Evolutionary conservation across 1,284 basidiomycete species (phyloP).

Genomic region (Flammula alnicola): DNA sequence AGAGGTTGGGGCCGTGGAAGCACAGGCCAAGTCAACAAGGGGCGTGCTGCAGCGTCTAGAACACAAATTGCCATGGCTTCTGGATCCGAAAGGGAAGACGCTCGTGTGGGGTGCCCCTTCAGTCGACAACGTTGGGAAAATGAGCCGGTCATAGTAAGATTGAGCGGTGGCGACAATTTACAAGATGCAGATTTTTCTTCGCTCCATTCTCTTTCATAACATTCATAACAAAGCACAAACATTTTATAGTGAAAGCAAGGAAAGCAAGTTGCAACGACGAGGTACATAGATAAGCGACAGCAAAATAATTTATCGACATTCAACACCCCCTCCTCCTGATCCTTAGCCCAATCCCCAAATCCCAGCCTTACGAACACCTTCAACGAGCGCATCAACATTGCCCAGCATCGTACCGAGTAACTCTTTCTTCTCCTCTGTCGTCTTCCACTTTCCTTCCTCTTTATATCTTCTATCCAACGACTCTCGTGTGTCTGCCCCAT

Average conservation of each 20-base stretch:
- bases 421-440: constrained; percentile 86
- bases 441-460: constrained; percentile 43
- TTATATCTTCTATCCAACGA: constrained; percentile 1
- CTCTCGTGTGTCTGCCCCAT: too few species aligned
- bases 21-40: constrained; percentile 4
- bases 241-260: constrained; percentile 9
- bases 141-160: constrained; percentile 16
- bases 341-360: constrained; percentile 68
- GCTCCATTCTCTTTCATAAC: background rate
- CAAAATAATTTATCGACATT: constrained; percentile 12
- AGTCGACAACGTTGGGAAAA: constrained; percentile 58
- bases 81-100: constrained; percentile 65
- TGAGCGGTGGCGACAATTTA: too few species aligned
- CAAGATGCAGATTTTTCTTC: constrained; percentile 1
- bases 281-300: constrained; percentile 14
- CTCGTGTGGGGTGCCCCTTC: constrained; percentile 73
- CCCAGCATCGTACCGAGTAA: constrained; percentile 80
- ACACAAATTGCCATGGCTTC: constrained; percentile 47
- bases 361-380: constrained; percentile 81
- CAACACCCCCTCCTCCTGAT: background rate
- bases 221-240: background rate
- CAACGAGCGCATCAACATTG: constrained; percentile 87
- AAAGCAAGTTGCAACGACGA: constrained; percentile 24
- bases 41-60: constrained; percentile 47
- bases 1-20: constrained; percentile 6